These are phyloP conservation scores for Eremothecium cymbalariae DNA, from an alignment of 1,139 yeast genomes.

Conservation along the genomic window DNA sequence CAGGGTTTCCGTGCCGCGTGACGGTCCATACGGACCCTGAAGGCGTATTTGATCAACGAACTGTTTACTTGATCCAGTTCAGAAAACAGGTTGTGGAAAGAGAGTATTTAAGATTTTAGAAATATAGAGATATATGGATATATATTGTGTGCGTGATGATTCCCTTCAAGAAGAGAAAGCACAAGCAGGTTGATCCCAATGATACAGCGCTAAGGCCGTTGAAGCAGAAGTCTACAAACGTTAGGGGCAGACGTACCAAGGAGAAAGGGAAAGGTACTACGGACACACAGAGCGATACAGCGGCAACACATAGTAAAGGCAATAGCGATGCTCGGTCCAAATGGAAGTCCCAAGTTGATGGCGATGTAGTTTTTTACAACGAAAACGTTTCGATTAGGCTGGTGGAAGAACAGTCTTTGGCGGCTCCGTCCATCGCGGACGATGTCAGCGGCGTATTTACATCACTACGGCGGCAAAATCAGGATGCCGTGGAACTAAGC, in stretches of 20 bases:
- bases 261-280: conserved; percentile 2
- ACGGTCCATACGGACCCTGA: conserved; percentile 80
- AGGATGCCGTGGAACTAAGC: conserved; percentile 8
- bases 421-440: neutral
- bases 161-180: conserved; percentile 7
- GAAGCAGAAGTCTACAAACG: conserved; percentile 10
- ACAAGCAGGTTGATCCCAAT: conserved; percentile 7
- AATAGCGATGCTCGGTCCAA: too few relatives aligned
- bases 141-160: too few relatives aligned
- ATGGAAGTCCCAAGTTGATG: too few relatives aligned
- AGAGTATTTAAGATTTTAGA: conserved; percentile 34
- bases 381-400: conserved; percentile 11
- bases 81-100: conserved; percentile 51
- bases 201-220: conserved; percentile 7
- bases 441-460: neutral
- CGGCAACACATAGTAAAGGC: neutral
- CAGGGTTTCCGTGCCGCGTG: conserved; percentile 71
- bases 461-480: conserved; percentile 12
- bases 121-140: neutral
- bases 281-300: neutral
- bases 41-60: conserved; percentile 55
- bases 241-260: conserved; percentile 5
- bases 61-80: conserved; percentile 79
- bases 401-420: conserved; percentile 8
- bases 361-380: conserved; percentile 8